These are phyloP conservation scores for Pseudoneurospora amorphoporcata DNA, from an alignment of 495 filamentous ascomycete genomes.

Conservation along the genomic window DNA sequence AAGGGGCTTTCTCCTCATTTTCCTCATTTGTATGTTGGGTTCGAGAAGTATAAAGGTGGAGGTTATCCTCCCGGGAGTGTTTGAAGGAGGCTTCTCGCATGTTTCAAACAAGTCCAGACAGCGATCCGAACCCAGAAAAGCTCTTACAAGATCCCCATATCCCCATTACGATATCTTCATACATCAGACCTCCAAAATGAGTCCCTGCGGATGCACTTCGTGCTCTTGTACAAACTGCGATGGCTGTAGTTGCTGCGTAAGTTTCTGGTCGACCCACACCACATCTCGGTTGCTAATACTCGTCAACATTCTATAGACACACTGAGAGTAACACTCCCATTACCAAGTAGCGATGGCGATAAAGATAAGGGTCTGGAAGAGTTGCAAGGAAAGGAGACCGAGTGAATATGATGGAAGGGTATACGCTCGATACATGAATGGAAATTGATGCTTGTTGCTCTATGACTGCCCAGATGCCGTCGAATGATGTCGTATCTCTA, in stretches of 20 bases:
- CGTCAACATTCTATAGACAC: not conserved
- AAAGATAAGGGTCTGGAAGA: not conserved
- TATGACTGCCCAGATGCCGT: not conserved
- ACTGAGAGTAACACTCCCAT: not conserved
- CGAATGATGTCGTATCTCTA: conserved; percentile 2
- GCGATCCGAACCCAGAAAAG: not conserved
- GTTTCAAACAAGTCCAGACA: not conserved
- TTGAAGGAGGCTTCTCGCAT: not conserved
- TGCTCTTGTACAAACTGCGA: conserved; percentile 18
- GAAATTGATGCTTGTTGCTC: not conserved
- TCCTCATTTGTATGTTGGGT: not conserved
- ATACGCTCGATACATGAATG: not conserved
- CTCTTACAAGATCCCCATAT: not conserved
- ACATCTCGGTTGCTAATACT: not conserved
- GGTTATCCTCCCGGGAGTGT: not conserved
- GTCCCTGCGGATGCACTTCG: conserved; percentile 12
- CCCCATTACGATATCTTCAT: not conserved
- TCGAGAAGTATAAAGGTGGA: not conserved
- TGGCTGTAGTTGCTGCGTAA: conserved; percentile 20
- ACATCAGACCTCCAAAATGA: conserved; percentile 4
- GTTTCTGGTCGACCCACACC: not conserved
- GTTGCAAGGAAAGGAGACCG: not conserved
- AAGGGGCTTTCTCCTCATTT: not conserved
- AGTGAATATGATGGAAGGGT: not conserved
- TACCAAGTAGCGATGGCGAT: not conserved